Evolutionary conservation across 2,329 filamentous ascomycete species (phyloP), one percentile per base, ranked within the genome.

Genomic region (Ascochyta rabiei): DNA sequence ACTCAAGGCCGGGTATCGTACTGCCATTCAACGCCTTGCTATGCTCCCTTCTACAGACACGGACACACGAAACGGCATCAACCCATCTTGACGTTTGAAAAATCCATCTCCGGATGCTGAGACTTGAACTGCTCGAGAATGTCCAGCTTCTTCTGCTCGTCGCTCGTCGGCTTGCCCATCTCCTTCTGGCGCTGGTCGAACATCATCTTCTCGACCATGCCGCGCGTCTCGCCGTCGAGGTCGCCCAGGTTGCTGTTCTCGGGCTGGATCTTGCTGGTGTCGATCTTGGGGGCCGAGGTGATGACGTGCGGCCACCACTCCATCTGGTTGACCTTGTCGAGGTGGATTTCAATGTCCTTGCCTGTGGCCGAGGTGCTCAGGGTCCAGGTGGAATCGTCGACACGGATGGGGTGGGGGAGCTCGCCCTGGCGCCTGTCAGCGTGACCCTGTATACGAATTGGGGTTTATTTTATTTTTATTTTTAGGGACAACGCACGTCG

Each of bases 141-240:
- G 51, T 99, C 93, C 72, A 87, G 78, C 84, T 98, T 98, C 82
- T 93, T 91, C 83, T 96, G 88, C 81, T 99, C 95, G 64, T 98
- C 95, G 63, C 91, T 96, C 12, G 89, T 92, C 41, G 92, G 91
- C 76, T 89, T 84, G 4, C 95, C 95, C 76, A 84, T 81, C 81
- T 98, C 93, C 86, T 99, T 99, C 81, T 98, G 93, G 64, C 90
- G 84, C 82, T 99, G 95, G 80, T 99, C 95, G 70, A 85, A 99
- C 95, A 99, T 99, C 95, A 99, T 99, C 86, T 99, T 99, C 86
- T 99, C 95, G 39, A 99, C 95, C 93, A 99, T 98, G 55, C 87
- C 85, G 61, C 95, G 85, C 48, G 95, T 99, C 82, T 96, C 90
- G 57, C 95, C 95, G 72, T 98, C 93, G 64, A 99, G 81, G 75